Conservation (phyloP, 495 filamentous ascomycete genomes). For the Letharia columbiana region DNA sequence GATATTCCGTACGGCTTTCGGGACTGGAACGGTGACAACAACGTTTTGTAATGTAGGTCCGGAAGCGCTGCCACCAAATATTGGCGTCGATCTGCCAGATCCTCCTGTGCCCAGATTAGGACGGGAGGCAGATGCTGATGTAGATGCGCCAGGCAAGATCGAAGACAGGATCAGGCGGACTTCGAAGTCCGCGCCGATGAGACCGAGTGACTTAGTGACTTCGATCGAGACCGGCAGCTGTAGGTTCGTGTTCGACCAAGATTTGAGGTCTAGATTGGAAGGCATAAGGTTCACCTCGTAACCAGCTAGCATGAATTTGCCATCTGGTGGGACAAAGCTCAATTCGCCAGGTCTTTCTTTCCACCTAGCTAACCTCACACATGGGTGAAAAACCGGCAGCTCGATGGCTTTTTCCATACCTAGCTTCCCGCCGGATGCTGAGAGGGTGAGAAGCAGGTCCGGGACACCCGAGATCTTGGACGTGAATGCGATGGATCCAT, state of each 20-base stretch:
- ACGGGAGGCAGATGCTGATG: slow-evolving; percentile 29
- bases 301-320: slow-evolving; percentile 85
- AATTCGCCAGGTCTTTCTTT: slow-evolving; percentile 79
- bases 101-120: slow-evolving; percentile 30
- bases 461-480: slow-evolving; percentile 91
- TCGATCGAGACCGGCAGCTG: slow-evolving; percentile 76
- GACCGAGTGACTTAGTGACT: slow-evolving; percentile 69
- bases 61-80: slow-evolving; percentile 44
- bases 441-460: slow-evolving; percentile 74
- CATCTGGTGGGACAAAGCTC: slow-evolving; percentile 92
- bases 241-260: slow-evolving; percentile 50
- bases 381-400: slow-evolving; percentile 94
- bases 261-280: slow-evolving; percentile 39
- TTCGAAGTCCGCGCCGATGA: slow-evolving; percentile 74
- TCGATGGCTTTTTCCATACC: slow-evolving; percentile 61
- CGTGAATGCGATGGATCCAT: slow-evolving; percentile 90
- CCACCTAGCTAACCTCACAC: slow-evolving; percentile 80
- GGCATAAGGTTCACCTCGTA: slow-evolving; percentile 92
- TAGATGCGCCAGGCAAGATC: slow-evolving; percentile 42
- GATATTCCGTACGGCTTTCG: slow-evolving; percentile 74
- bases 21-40: slow-evolving; percentile 71
- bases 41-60: slow-evolving; percentile 69
- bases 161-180: slow-evolving; percentile 64
- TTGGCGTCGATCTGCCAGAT: slow-evolving; percentile 52
- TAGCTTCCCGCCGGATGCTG: slow-evolving; percentile 58